A percentile compares a stretch with the other conserved stretches of the same genome.
Evolutionary conservation across 1,139 yeast species (phyloP).

Genomic region (Fermentozyma sake): DNA sequence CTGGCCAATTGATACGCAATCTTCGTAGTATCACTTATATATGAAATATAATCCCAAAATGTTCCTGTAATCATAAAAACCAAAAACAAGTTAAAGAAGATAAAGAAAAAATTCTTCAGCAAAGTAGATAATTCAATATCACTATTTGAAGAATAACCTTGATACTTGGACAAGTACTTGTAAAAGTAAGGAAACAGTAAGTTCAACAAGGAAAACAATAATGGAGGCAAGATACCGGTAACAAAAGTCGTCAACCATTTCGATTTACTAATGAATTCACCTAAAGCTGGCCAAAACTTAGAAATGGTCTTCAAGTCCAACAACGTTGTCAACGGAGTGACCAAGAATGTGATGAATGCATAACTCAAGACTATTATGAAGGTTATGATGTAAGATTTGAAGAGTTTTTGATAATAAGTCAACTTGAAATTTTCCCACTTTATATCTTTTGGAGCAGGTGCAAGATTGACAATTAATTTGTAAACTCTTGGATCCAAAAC

Average conservation of each 20-base stretch:
- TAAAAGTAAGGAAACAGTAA: constrained; percentile 72
- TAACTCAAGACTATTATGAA: constrained; percentile 58
- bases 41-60: constrained; percentile 58
- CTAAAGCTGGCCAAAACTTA: constrained; percentile 71
- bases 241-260: constrained; percentile 70
- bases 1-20: constrained; percentile 76
- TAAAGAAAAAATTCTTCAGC: constrained; percentile 77
- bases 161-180: constrained; percentile 61
- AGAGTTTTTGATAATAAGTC: constrained; percentile 49
- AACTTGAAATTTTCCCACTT: constrained; percentile 71
- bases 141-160: constrained; percentile 75
- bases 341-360: constrained; percentile 63
- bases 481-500: constrained; percentile 74
- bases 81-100: constrained; percentile 78
- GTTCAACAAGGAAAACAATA: constrained; percentile 63
- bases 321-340: constrained; percentile 68
- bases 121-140: constrained; percentile 78
- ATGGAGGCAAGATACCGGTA: constrained; percentile 50
- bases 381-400: constrained; percentile 59
- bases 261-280: constrained; percentile 52
- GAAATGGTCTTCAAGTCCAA: constrained; percentile 67
- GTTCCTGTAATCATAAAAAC: constrained; percentile 83
- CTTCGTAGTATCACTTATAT: constrained; percentile 68
- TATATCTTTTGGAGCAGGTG: constrained; percentile 80
- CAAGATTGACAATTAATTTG: constrained; percentile 62